A percentile compares a stretch with the other conserved stretches of the same genome.
Evolutionary conservation across 768 basidiomycete species (phyloP).

Genomic region (Trametes villosa): DNA sequence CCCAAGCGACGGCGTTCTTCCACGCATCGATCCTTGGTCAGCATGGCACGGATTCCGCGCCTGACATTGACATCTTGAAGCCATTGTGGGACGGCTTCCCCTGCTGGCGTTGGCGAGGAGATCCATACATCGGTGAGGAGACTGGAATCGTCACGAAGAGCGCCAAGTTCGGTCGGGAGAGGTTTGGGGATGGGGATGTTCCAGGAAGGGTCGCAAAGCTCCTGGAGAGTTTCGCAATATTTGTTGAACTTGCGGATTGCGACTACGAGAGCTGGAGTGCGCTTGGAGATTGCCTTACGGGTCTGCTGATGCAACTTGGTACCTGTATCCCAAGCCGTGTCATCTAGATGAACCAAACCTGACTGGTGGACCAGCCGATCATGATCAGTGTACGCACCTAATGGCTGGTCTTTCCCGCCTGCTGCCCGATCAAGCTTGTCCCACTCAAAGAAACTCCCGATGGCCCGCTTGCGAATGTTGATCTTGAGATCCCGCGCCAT

Average conservation of each 20-base stretch:
- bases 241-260: constrained; percentile 38
- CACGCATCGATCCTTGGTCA: constrained; percentile 33
- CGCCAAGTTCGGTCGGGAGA: constrained; percentile 36
- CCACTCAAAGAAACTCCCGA: constrained; percentile 43
- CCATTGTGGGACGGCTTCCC: constrained; percentile 34
- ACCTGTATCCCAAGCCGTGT: constrained; percentile 17
- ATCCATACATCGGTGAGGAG: constrained; percentile 48
- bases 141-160: constrained; percentile 14
- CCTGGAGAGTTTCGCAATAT: constrained; percentile 31
- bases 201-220: constrained; percentile 28
- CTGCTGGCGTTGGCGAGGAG: constrained; percentile 14
- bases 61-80: constrained; percentile 37
- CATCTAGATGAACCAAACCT: too few species aligned
- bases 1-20: constrained; percentile 37
- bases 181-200: constrained; percentile 38
- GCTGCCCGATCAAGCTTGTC: constrained; percentile 40
- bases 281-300: constrained; percentile 36
- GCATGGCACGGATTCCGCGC: constrained; percentile 37
- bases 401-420: constrained; percentile 34
- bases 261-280: constrained; percentile 34
- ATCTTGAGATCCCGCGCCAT: constrained; percentile 45
- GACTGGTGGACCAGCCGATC: constrained; percentile 22
- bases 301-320: constrained; percentile 42
- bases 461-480: constrained; percentile 39
- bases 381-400: constrained; percentile 34